phyloP scores from a whole-genome alignment of 2,329 filamentous ascomycete genomes.

The Penicillium aurantiogriseum region DNA sequence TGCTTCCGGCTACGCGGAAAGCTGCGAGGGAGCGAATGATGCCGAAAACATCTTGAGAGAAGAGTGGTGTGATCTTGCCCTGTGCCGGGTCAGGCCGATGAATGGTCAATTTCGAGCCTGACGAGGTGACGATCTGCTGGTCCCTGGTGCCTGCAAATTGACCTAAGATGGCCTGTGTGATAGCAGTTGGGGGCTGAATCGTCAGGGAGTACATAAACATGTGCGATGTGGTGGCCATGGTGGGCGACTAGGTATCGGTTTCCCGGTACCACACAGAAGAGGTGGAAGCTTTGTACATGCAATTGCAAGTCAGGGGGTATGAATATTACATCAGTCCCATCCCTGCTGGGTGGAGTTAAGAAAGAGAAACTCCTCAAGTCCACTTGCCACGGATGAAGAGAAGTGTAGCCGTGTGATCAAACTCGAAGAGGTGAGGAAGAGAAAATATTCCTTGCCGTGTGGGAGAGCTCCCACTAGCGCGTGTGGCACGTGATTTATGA shows the following conservation, averaged over 20 bases:
- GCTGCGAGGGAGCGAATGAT: constrained; percentile 87
- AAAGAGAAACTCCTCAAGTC: constrained; percentile 25
- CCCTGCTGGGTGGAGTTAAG: constrained; percentile 27
- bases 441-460: constrained; percentile 32
- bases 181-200: constrained; percentile 84
- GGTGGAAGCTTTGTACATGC: constrained; percentile 20
- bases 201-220: constrained; percentile 99
- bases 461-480: constrained; percentile 32
- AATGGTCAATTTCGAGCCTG: constrained; percentile 83
- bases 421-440: constrained; percentile 12
- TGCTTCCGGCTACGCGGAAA: constrained; percentile 89
- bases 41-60: constrained; percentile 93
- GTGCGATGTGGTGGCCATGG: constrained; percentile 95
- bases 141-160: constrained; percentile 96
- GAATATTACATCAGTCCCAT: constrained; percentile 39
- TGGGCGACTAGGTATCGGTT: constrained; percentile 37
- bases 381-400: constrained; percentile 19
- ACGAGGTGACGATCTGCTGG: constrained; percentile 93
- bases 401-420: constrained; percentile 1
- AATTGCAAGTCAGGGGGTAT: constrained; percentile 29
- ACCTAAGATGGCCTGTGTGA: constrained; percentile 86
- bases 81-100: constrained; percentile 81
- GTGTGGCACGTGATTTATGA: constrained; percentile 13
- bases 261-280: constrained; percentile 14
- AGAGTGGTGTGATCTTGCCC: constrained; percentile 79